Conservation (phyloP, 2,329 filamentous ascomycete genomes). For the Arthrobotrys entomopaga region DNA sequence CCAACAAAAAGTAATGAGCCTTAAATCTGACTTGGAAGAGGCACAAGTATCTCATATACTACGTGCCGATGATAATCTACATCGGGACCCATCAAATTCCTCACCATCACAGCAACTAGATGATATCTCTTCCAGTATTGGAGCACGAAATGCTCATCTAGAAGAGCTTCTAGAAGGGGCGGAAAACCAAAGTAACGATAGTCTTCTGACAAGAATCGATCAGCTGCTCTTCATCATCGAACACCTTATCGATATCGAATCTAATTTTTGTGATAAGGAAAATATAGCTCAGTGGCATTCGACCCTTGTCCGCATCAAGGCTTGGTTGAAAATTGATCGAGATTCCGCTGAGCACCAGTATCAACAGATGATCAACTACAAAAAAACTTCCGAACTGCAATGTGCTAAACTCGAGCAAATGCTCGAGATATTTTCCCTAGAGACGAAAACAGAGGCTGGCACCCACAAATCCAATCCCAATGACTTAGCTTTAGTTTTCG, state of each 20-base stretch:
- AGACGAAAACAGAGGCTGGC: neutral
- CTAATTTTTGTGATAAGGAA: neutral
- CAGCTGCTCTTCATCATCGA: conserved; percentile 30
- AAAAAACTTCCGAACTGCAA: conserved; percentile 5
- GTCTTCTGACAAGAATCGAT: conserved; percentile 7
- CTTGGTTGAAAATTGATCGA: conserved; percentile 11
- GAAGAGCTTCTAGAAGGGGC: conserved; percentile 13
- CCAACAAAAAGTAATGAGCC: conserved; percentile 73
- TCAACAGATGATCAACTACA: conserved; percentile 15
- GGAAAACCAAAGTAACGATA: conserved; percentile 7
- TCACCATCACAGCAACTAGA: neutral
- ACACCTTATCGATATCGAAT: conserved; percentile 12
- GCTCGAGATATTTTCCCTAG: conserved; percentile 13
- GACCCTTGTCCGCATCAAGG: conserved; percentile 26
- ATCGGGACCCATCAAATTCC: neutral
- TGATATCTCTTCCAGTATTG: neutral
- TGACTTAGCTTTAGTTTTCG: neutral
- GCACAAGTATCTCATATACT: conserved; percentile 30
- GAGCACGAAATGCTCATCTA: neutral
- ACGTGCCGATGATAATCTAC: neutral
- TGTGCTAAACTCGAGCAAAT: conserved; percentile 18
- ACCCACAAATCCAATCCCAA: neutral
- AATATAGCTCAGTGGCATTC: conserved; percentile 8
- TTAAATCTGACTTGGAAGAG: conserved; percentile 62
- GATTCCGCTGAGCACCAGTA: conserved; percentile 17